A percentile compares a stretch with the other conserved stretches of the same genome.
Evolutionary conservation across 2,329 filamentous ascomycete species (phyloP).

Genomic region (Zymoseptoria brevis): DNA sequence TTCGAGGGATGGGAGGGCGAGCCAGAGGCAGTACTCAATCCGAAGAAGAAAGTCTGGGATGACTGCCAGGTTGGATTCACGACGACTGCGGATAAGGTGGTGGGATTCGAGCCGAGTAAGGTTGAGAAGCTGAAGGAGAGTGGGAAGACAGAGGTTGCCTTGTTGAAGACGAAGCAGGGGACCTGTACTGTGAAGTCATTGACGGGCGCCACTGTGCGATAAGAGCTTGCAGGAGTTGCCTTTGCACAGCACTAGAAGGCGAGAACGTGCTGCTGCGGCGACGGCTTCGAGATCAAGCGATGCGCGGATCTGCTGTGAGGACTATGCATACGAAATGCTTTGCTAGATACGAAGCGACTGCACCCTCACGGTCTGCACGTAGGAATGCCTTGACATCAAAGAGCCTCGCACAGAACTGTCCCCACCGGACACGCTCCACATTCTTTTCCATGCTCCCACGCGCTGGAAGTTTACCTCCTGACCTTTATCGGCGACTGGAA

Average conservation of each 20-base stretch:
- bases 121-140: conserved; percentile 68
- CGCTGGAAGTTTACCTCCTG: neutral
- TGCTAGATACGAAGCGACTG: neutral
- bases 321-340: neutral
- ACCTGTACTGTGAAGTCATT: conserved; percentile 77
- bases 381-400: neutral
- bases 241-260: neutral
- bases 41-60: conserved; percentile 99
- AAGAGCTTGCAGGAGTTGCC: conserved; percentile 26
- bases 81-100: conserved; percentile 71
- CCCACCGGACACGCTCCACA: neutral
- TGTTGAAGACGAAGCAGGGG: conserved; percentile 70
- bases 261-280: neutral
- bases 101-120: conserved; percentile 72
- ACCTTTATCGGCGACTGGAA: conserved; percentile 22
- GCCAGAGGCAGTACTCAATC: conserved; percentile 88
- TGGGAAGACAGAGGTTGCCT: conserved; percentile 47
- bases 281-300: neutral
- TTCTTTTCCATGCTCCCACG: neutral
- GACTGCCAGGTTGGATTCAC: conserved; percentile 93
- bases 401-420: neutral
- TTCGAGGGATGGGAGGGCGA: conserved; percentile 94
- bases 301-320: neutral
- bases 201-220: conserved; percentile 75
- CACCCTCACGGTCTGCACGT: neutral